Evolutionary conservation across 108 stramenopile genomes (phyloP), one percentile per base, ranked within the genome.

Genomic region (Seminavis robusta): DNA sequence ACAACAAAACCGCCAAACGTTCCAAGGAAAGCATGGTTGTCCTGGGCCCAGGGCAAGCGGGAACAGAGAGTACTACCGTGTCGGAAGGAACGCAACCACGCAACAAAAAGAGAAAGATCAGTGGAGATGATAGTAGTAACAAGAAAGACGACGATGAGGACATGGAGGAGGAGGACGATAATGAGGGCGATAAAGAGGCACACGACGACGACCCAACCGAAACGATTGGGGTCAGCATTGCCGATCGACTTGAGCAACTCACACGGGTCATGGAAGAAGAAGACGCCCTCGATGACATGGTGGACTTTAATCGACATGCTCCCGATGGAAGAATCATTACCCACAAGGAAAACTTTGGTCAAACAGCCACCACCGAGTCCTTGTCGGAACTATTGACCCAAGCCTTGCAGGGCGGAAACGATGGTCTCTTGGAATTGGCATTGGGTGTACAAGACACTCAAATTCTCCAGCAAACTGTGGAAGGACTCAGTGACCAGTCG

Each of bases 31-130:
- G 61, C 38, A 40, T 40, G 41, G 51, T 40, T 28, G 47, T 68
- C 41, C 45, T 83, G 37, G 76, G 76, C 24, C 81, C 81, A 5
- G 81, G 74, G n/a, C 74, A 83, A 57, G 66, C 70, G 8, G 81
- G 81, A 38, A 55, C 53, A 6, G 77, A 79, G 54, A 47, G 30
- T 21, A 34, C 61, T 21, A 45, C 33, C 11, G 32, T 47, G 1
- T 19, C 28, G 17, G 50, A 64, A 13, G 55, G 43, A 36, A 60
- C 44, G 21, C n/a, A n/a, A n/a, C n/a, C n/a, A n/a, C n/a, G 19
- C 36, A 54, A 33, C 54, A 56, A 76, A 64, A 53, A 56, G 51
- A 56, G 30, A 42, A 19, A 46, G 20, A 58, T 7, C 15, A 40
- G 30, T 27, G 41, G 32, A 19, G 29, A 31, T 8, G 54, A 56